Percentiles rank a stretch among this genome's conserved stretches.
Evolutionary conservation across 1,139 yeast species (phyloP).

Genomic region (Yamadazyma mexicana): DNA sequence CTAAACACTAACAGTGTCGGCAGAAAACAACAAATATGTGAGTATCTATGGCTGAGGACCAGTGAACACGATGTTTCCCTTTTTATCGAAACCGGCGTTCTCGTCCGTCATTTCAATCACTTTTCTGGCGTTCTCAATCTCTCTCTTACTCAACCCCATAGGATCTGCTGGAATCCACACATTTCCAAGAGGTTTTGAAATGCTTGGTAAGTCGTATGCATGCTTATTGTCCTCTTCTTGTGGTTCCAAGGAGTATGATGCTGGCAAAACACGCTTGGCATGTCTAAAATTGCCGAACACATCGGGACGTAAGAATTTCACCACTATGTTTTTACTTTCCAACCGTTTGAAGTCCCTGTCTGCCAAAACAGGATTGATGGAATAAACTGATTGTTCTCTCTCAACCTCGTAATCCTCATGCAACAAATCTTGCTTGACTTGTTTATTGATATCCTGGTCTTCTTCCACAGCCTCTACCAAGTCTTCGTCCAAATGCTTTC

Average conservation of each 20-base stretch:
- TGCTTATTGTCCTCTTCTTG: slow-evolving; percentile 32
- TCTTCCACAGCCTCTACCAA: slow-evolving; percentile 17
- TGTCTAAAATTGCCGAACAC: slow-evolving; percentile 57
- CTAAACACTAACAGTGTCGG: no score
- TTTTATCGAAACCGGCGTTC: slow-evolving; percentile 62
- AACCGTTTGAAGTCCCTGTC: slow-evolving; percentile 47
- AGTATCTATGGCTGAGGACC: slow-evolving; percentile 73
- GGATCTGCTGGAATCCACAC: slow-evolving; percentile 91
- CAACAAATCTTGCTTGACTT: slow-evolving; percentile 24
- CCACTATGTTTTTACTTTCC: slow-evolving; percentile 29
- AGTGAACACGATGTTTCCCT: slow-evolving; percentile 52
- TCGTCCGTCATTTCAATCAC: slow-evolving; percentile 58
- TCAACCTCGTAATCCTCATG: slow-evolving; percentile 18
- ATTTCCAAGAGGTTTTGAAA: slow-evolving; percentile 61
- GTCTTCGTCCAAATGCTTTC: slow-evolving; percentile 19
- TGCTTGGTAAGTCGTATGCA: slow-evolving; percentile 71
- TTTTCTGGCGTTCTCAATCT: slow-evolving; percentile 51
- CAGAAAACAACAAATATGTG: no score
- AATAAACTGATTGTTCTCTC: slow-evolving; percentile 13
- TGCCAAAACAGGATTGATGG: slow-evolving; percentile 49
- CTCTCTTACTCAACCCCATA: slow-evolving; percentile 68
- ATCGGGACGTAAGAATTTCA: slow-evolving; percentile 66
- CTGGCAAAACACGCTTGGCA: slow-evolving; percentile 57
- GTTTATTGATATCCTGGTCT: slow-evolving; percentile 16
- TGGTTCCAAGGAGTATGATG: slow-evolving; percentile 35